Base-by-base conservation (phyloP, 768 basidiomycete species). In the Tricholoma sp. region DNA sequence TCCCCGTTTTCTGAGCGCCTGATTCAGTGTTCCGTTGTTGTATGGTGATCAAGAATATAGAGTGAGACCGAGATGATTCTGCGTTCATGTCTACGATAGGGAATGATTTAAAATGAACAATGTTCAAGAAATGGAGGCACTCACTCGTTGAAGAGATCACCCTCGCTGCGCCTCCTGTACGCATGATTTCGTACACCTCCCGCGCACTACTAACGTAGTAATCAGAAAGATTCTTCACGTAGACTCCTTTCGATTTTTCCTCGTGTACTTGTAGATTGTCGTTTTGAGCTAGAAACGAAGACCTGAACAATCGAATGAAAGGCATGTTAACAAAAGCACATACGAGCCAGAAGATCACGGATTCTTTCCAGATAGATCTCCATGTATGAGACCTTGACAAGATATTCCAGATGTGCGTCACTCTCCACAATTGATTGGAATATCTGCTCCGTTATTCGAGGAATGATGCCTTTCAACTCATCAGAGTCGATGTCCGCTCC, bases 311-410 rank as follows among this genome's bases (percentile, higher is more conserved):
- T 42, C n/a, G 44, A 47, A 33, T 50, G n/a, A 34, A 20, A 12
- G 10, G 34, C 45, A 32, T 2, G 50, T 20, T 34, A 48, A 31
- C 12, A 28, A 49, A 2, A 18, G 1, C 11, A 82, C 96, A 67
- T 72, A 98, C 96, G 97, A 58, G 94, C 89, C 53, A 99, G 80
- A 54, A 99, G 75, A 80, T 99, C 97, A 52, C 95, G 83, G 62
- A 99, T 93, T 59, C 88, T 85, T 73, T 99, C 97, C 58, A 98
- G 80, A 72, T 99, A 99, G 57, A 99, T 98, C 76, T 99, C 97
- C 96, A 99, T 98, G 72, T 98, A 99, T 34, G 94, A 97, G 52
- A 98, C 97, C 75, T 99, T 99, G 70, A 99, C 97, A 61, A 98
- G 85, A 71, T 99, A 99, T 72, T 99, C 97, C 56, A 99, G 76